Percentiles rank a stretch among this genome's conserved stretches.
Evolutionary conservation across 1,284 basidiomycete species (phyloP).

Genomic region (Papiliotrema fonsecae): DNA sequence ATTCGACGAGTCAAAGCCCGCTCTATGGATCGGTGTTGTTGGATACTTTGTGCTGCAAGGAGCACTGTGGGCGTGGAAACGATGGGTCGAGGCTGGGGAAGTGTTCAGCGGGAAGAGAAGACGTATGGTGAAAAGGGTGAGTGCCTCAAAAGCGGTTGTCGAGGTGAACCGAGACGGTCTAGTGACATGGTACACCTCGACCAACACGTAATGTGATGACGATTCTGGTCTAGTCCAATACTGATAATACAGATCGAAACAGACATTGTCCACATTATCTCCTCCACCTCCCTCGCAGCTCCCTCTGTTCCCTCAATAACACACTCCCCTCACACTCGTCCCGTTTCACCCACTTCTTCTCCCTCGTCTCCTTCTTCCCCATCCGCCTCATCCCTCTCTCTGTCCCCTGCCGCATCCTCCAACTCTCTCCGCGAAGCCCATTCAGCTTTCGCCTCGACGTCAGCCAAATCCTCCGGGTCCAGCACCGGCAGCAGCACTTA

Average conservation of each 20-base stretch:
- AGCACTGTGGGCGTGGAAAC: constrained; percentile 42
- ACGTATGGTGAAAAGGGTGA: constrained; percentile 45
- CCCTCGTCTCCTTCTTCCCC: constrained; percentile 18
- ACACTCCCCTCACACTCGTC: constrained; percentile 40
- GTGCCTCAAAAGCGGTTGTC: constrained; percentile 5
- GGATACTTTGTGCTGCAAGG: constrained; percentile 35
- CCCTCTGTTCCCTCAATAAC: constrained; percentile 26
- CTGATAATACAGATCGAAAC: constrained; percentile 40
- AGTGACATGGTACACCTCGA: no score
- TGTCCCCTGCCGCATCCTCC: constrained; percentile 4
- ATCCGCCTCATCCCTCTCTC: background rate
- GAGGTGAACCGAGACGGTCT: no score
- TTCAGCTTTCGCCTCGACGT: constrained; percentile 6
- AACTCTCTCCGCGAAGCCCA: background rate
- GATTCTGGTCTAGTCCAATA: no score
- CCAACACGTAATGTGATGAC: no score
- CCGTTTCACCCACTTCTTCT: constrained; percentile 30
- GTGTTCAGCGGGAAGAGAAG: constrained; percentile 45
- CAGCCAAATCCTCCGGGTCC: constrained; percentile 1
- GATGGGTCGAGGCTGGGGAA: constrained; percentile 43
- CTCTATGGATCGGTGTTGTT: constrained; percentile 70
- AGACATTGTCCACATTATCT: constrained; percentile 37
- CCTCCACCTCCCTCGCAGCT: constrained; percentile 31
- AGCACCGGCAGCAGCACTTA: no score
- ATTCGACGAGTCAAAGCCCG: constrained; percentile 79